phyloP scores from a whole-genome alignment of 2,329 filamentous ascomycete genomes.

The Stagonosporopsis cucurbitacearum region DNA sequence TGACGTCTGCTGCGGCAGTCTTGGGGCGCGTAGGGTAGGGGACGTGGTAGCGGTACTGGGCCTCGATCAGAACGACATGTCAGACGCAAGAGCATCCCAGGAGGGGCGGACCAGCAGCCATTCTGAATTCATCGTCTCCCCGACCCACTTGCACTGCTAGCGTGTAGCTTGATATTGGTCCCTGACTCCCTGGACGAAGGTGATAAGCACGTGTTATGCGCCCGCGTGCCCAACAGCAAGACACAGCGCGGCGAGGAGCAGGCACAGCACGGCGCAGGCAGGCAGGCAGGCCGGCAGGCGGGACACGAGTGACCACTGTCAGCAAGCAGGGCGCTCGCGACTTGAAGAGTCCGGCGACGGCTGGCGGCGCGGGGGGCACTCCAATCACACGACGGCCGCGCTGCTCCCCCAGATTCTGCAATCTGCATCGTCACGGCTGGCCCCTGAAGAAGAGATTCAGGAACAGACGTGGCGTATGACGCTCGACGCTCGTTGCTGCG shows the following conservation, averaged over 20 bases:
- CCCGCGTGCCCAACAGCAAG: slow-evolving; percentile 25
- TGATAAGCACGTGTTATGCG: slow-evolving; percentile 42
- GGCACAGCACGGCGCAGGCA: background rate
- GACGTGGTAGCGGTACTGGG: slow-evolving; percentile 44
- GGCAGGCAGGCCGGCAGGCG: background rate
- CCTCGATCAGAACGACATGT: slow-evolving; percentile 11
- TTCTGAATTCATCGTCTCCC: slow-evolving; percentile 43
- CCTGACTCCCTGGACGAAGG: slow-evolving; percentile 37
- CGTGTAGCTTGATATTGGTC: slow-evolving; percentile 44
- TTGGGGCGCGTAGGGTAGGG: slow-evolving; percentile 33
- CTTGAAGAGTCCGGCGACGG: slow-evolving; percentile 8
- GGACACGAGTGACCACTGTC: background rate
- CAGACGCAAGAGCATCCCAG: slow-evolving; percentile 12
- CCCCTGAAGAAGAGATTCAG: slow-evolving; percentile 23
- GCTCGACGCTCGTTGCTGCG: slow-evolving; percentile 28
- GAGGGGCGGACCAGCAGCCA: slow-evolving; percentile 45
- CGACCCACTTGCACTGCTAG: slow-evolving; percentile 45
- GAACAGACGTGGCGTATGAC: slow-evolving; percentile 32
- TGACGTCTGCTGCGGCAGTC: slow-evolving; percentile 38
- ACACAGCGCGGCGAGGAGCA: slow-evolving; percentile 8
- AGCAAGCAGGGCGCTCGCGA: slow-evolving; percentile 21
- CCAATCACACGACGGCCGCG: slow-evolving; percentile 36
- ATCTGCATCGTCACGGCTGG: slow-evolving; percentile 26
- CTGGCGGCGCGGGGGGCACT: slow-evolving; percentile 24
- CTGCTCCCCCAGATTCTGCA: slow-evolving; percentile 31